A percentile compares a stretch with the other conserved stretches of the same genome.
phyloP scores from a whole-genome alignment of 2,329 filamentous ascomycete genomes.

The Pseudohalonectria lignicola region DNA sequence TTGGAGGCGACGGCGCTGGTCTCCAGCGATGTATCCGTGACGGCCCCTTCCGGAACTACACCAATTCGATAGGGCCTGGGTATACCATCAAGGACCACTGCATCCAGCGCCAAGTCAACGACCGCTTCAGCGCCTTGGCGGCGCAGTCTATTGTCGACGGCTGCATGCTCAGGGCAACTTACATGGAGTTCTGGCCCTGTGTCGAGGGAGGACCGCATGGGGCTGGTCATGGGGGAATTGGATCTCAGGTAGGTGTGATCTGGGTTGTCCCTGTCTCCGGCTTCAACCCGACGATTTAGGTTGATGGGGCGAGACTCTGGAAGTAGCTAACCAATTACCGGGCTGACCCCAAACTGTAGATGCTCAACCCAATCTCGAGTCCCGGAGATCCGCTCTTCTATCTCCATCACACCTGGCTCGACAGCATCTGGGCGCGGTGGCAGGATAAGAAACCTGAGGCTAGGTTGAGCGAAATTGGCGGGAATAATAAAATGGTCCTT shows the following conservation, averaged over 20 bases:
- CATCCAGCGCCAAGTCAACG: constrained; percentile 8
- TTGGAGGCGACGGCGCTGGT: constrained; percentile 8
- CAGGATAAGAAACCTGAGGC: constrained; percentile 4
- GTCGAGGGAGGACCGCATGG: constrained; percentile 15
- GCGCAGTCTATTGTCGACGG: constrained; percentile 3
- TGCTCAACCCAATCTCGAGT: constrained; percentile 8
- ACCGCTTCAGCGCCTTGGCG: neutral
- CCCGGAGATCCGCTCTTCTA: constrained; percentile 10
- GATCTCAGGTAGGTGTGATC: constrained; percentile 10
- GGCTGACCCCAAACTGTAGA: no score
- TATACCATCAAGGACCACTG: constrained; percentile 9
- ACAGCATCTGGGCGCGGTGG: constrained; percentile 10
- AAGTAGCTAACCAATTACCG: no score
- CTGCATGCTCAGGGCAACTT: constrained; percentile 2
- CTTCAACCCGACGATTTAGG: no score
- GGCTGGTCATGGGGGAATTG: constrained; percentile 14
- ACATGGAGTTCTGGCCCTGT: constrained; percentile 12
- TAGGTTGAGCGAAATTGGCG: constrained; percentile 2
- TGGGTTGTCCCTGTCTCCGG: constrained; percentile 3
- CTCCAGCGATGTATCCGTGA: constrained; percentile 5
- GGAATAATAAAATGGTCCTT: neutral
- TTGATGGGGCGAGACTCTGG: no score
- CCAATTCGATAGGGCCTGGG: constrained; percentile 9
- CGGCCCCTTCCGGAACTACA: constrained; percentile 11
- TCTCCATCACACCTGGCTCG: constrained; percentile 4